phyloP scores from a whole-genome alignment of 2,329 filamentous ascomycete genomes.

The Volutella citrinella region DNA sequence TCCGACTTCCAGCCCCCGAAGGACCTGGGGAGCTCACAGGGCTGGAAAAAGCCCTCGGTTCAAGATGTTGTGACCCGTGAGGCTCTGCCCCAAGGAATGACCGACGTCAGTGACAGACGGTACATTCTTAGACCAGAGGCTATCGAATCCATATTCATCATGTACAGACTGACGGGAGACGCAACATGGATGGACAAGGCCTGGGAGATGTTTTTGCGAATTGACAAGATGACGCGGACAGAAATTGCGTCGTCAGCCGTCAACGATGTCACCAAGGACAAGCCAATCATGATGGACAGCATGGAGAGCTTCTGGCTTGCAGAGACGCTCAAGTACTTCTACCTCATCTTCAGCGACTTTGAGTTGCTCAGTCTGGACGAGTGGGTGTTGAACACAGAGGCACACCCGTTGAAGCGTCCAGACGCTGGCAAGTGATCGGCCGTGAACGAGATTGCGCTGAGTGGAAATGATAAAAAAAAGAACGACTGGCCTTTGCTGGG shows the following conservation, averaged over 20 bases:
- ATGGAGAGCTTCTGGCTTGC: conserved; percentile 78
- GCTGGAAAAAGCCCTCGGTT: conserved; percentile 23
- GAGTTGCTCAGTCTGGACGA: conserved; percentile 57
- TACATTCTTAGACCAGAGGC: conserved; percentile 73
- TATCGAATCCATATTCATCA: conserved; percentile 76
- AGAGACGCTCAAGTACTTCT: conserved; percentile 67
- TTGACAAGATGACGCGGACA: conserved; percentile 60
- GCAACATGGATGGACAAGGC: conserved; percentile 63
- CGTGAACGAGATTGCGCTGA: too few species aligned
- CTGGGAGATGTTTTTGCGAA: conserved; percentile 70
- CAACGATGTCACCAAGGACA: conserved; percentile 51
- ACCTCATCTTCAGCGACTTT: conserved; percentile 59
- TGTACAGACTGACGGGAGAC: conserved; percentile 72
- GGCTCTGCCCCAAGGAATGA: conserved; percentile 52
- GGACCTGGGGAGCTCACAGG: conserved; percentile 13
- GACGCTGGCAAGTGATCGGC: too few species aligned
- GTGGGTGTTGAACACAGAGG: conserved; percentile 60
- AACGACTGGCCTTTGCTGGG: too few species aligned
- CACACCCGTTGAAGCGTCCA: conserved; percentile 43
- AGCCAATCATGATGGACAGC: conserved; percentile 45
- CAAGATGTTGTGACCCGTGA: conserved; percentile 22
- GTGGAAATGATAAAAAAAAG: too few species aligned
- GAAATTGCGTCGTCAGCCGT: conserved; percentile 63
- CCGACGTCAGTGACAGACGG: conserved; percentile 50
- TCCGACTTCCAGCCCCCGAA: conserved; percentile 21